Percentiles rank a stretch among this genome's conserved stretches.
These are phyloP conservation scores for Globisporangium lucens DNA, from an alignment of 352 stramenopile species.

Conservation along the genomic window DNA sequence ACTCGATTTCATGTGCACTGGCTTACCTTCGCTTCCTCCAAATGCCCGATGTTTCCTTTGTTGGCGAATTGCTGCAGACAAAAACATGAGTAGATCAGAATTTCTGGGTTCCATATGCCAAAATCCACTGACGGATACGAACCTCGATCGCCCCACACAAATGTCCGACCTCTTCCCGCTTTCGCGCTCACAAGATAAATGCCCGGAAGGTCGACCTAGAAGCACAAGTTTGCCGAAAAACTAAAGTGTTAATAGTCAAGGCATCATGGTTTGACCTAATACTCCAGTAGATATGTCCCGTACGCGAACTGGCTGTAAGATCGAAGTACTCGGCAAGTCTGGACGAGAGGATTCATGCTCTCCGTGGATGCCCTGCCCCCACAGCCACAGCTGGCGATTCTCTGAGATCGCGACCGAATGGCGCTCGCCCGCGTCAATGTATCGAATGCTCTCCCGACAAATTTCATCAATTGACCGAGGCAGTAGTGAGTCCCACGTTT, in stretches of 20 bases:
- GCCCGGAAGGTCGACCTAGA: conserved; percentile 43
- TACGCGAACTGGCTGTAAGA: conserved; percentile 57
- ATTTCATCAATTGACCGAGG: conserved; percentile 71
- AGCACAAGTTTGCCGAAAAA: background rate
- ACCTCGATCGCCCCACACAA: conserved; percentile 80
- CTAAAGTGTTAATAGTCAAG: background rate
- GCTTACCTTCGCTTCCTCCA: conserved; percentile 39
- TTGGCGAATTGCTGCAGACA: conserved; percentile 23
- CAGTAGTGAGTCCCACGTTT: conserved; percentile 63
- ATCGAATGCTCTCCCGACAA: conserved; percentile 45
- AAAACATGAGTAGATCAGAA: background rate
- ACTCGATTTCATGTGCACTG: too few species aligned
- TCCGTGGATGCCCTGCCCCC: conserved; percentile 68
- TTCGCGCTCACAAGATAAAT: conserved; percentile 52
- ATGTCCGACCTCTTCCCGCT: conserved; percentile 63
- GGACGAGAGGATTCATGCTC: conserved; percentile 35
- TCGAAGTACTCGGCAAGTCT: conserved; percentile 43
- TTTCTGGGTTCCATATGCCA: background rate
- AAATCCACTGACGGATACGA: background rate
- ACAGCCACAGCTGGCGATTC: conserved; percentile 58
- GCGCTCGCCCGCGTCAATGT: conserved; percentile 59
- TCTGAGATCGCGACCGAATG: conserved; percentile 76
- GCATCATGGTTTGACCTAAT: background rate
- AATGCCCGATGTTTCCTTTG: conserved; percentile 28
- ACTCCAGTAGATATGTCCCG: background rate